Base-by-base conservation (phyloP, 306 rosid species). In the Medicago arabica region DNA sequence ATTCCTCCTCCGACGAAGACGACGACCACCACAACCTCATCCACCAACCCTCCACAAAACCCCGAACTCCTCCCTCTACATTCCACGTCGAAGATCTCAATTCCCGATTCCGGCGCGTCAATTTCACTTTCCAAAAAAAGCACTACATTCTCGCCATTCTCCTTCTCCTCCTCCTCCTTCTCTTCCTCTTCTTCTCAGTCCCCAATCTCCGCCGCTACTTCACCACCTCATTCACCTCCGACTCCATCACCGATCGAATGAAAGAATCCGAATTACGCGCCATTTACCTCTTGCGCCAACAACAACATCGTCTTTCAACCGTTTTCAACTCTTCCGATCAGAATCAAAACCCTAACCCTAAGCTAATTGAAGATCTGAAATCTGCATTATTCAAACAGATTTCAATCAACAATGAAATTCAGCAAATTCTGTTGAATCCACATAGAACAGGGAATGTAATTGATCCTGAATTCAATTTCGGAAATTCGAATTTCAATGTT, bases 181-280 rank as follows among this genome's bases (percentile, higher is more conserved):
- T 87, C 28, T 65, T 92, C 76, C 61, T 87, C 61, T 77, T 81
- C 71, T 77, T 81, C 71, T 80, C 83, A 83, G 39, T 91, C 68
- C 55, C 82, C 80, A 86, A 88, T 82, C 72, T 86, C 58, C 89
- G 67, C 5, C 55, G 13, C 16, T 69, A 7, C 79, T 6, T 78
- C 87, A 76, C 89, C 49, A 25, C 72, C 60, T 40, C 80, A 49
- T 0, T 76, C 11, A 63, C 65, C 11, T 63, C 69, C 70, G 87
- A 80, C 71, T 81, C 89, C 12, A 31, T 85, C 78, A 0, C 82
- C 43, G 96, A 83, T 34, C 84, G 76, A 71, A 75, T 90, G 85
- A 89, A 83, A 80, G 97, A 95, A 63, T 87, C 97, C 2, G 96
- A 95, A 81, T 74, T 95, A 67, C 91, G 86, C 16, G 98, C 98